Evolutionary conservation across 208 protist species (phyloP), one percentile per base, ranked within the genome.

Genomic region (Crithidia sp.): DNA sequence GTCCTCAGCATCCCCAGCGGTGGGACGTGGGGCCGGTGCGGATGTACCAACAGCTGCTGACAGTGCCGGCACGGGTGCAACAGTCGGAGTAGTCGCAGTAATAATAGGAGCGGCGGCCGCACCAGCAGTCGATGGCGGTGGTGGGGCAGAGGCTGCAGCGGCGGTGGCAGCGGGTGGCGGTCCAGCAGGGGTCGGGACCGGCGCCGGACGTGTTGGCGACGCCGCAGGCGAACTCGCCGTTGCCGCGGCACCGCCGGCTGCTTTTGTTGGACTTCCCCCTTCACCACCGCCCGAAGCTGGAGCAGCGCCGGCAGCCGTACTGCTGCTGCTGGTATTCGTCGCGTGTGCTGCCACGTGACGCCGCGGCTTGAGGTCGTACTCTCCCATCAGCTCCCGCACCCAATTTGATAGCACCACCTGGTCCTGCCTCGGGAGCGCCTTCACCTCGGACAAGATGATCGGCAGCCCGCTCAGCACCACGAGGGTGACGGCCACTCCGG

Each of bases 381-480:
- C 40, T 13, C 74, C 63, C 52, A 94, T 86, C 39, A 79, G 74
- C 17, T 75, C 47, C 49, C 87, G 85, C 17, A 85, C 86, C 60
- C 76, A 66, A n/a, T 88, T 81, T 6, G 85, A 91, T 13, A 95
- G 74, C 67, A 74, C 59, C 52, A 88, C 58, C 74, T 95, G 87
- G 14, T 88, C 81, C 44, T 79, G 66, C 41, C 84, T 75, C 5
- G 81, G 67, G 3, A 95, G 80, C 9, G 58, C 60, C 63, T 83
- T 87, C 28, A 95, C 55, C 45, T 76, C 56, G 16, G 69, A 53
- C 45, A 92, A 17, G 13, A 89, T 66, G 6, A 37, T 44, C 37
- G 60, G 41, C 19, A 79, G 70, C 10, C 90, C 90, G 58, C 83
- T 84, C 17, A 95, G 75, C 57, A 91, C 87, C 12, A 88, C 66